Evolutionary conservation across 2,329 filamentous ascomycete genomes (phyloP).

Genomic region (Tricladium varicosporioides): DNA sequence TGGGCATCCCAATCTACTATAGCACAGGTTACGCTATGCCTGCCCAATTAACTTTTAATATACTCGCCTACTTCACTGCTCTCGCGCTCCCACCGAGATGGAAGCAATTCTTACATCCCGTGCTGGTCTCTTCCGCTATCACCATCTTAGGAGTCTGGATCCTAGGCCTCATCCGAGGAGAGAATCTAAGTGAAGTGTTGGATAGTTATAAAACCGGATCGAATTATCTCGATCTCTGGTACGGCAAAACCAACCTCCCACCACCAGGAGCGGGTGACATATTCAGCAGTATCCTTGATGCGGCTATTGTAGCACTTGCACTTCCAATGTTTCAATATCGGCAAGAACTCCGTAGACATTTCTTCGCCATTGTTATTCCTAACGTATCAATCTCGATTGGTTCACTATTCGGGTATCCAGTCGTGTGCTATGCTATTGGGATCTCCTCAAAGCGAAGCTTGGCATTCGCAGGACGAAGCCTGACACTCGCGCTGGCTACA

Average conservation of each 20-base stretch:
- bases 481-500: conserved; percentile 59
- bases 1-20: conserved; percentile 56
- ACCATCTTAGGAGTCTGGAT: conserved; percentile 54
- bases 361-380: conserved; percentile 52
- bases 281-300: conserved; percentile 53
- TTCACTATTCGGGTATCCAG: conserved; percentile 57
- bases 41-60: conserved; percentile 43
- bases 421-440: conserved; percentile 51
- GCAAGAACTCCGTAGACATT: conserved; percentile 52
- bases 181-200: conserved; percentile 42
- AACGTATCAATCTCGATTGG: conserved; percentile 50
- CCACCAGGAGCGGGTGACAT: conserved; percentile 56
- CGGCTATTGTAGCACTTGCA: conserved; percentile 56
- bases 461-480: conserved; percentile 53
- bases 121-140: conserved; percentile 52
- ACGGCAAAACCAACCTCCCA: conserved; percentile 30
- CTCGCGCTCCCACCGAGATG: conserved; percentile 47
- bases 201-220: conserved; percentile 49
- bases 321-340: conserved; percentile 62
- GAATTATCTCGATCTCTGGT: conserved; percentile 53
- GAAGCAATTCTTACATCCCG: conserved; percentile 55
- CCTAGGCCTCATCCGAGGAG: conserved; percentile 45
- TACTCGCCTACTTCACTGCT: conserved; percentile 52
- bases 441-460: conserved; percentile 51
- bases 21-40: conserved; percentile 48